Base-by-base conservation (phyloP, 345 rosid genomes). In the Rhodamnia argentea region DNA sequence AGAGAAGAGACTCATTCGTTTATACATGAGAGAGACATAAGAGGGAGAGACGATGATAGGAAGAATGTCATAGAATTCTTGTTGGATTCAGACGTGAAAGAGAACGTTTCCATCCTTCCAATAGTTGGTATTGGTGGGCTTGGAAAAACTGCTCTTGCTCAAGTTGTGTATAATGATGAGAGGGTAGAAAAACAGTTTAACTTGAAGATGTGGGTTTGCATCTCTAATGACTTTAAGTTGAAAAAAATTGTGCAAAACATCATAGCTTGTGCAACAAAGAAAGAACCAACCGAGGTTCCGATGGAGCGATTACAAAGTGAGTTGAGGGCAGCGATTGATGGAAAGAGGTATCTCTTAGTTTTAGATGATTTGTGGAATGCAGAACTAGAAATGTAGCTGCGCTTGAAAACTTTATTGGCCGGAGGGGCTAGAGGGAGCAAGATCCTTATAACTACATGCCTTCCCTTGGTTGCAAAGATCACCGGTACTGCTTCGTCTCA, bases 381-480 rank as follows among this genome's bases (percentile, higher is more conserved):
- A 62, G 2, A 62, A 62, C 0, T 0, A 62, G 22, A 62, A 62
- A 3, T 1, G 1, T 62, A 42, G 42, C 5, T 14, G 9, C 7
- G 12, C 76, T 64, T 64, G 76, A 37, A 29, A 64, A 7, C 11
- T 1, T 16, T 64, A 64, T 0, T 32, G 13, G 44, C 7, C 13
- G 44, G 76, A 64, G 76, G 76, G 32, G 76, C 24, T 32, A 64
- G 44, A 64, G 24, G 24, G 16, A 64, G 76, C 0, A 64, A 64
- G 24, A 4, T 64, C 0, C 0, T 32, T 32, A 16, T 64, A 32
- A 64, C 0, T 0, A 64, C 78, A 32, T 2, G 0, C 44, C 20
- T 70, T 11, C 15, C 78, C 37, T 32, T 70, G 0, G 23, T 70
- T 64, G 1, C 4, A 8, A 0, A 70, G 44, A 40, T 32, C 78